Evolutionary conservation across 345 rosid species (phyloP).

Genomic region (Streptanthus diversifolius): DNA sequence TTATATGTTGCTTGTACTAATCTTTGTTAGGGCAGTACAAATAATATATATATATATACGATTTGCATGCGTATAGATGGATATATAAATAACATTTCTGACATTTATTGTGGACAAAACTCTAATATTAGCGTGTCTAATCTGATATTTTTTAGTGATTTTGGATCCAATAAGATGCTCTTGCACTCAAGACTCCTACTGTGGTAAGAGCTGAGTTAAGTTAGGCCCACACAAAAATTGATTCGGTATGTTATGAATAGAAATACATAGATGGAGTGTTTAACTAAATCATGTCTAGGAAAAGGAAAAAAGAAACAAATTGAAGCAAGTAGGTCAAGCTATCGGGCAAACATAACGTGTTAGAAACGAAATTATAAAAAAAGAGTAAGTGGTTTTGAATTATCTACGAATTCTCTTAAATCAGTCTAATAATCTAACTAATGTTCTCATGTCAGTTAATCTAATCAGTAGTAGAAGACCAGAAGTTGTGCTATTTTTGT

Average conservation of each 20-base stretch:
- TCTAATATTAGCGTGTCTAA: neutral
- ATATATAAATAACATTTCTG: neutral
- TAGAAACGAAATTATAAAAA: neutral
- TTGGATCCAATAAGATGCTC: neutral
- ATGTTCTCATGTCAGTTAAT: neutral
- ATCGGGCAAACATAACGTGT: slow-evolving; percentile 2
- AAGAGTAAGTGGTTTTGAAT: neutral
- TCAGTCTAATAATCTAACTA: neutral
- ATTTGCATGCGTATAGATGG: neutral
- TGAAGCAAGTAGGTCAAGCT: neutral
- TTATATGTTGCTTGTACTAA: neutral
- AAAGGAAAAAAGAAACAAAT: neutral
- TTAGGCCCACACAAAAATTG: slow-evolving; percentile 5
- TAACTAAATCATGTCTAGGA: slow-evolving; percentile 24
- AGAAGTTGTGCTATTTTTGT: neutral
- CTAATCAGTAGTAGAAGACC: neutral
- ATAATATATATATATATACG: neutral
- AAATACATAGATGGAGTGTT: slow-evolving; percentile 29
- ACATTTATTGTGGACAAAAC: neutral
- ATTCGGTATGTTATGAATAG: slow-evolving; percentile 15
- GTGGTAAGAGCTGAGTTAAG: slow-evolving; percentile 3
- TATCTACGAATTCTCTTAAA: neutral
- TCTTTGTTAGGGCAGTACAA: neutral
- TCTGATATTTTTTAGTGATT: neutral
- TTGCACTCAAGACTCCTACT: neutral